A percentile compares a stretch with the other conserved stretches of the same genome.
These are phyloP conservation scores for Microsporum audouinii DNA, from an alignment of 2,329 filamentous ascomycete genomes.

Conservation along the genomic window DNA sequence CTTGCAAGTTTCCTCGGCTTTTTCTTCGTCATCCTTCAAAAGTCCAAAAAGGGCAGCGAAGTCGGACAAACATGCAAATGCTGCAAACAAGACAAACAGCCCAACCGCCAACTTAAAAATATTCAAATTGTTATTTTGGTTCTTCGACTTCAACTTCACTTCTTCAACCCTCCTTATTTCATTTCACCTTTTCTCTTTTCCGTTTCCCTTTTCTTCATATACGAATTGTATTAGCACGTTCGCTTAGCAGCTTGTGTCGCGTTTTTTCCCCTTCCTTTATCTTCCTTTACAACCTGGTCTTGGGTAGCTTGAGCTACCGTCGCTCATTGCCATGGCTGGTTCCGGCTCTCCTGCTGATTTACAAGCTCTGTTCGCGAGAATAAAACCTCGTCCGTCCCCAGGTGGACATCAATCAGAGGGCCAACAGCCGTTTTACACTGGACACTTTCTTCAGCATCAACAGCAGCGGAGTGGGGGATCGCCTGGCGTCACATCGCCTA, in stretches of 20 bases:
- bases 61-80: background rate
- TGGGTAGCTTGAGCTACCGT: conserved; percentile 6
- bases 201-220: conserved; percentile 15
- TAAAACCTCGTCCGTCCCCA: conserved; percentile 32
- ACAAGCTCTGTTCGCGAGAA: conserved; percentile 37
- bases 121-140: conserved; percentile 1
- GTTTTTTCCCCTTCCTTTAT: conserved; percentile 11
- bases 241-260: conserved; percentile 4
- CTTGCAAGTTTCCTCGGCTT: background rate
- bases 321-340: conserved; percentile 2
- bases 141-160: conserved; percentile 10
- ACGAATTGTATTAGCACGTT: conserved; percentile 9
- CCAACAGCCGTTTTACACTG: conserved; percentile 13
- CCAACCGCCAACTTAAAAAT: background rate
- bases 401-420: conserved; percentile 18
- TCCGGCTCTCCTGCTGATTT: conserved; percentile 30
- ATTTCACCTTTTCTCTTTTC: conserved; percentile 14
- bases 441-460: conserved; percentile 21
- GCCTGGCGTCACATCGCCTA: conserved; percentile 24
- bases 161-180: conserved; percentile 15
- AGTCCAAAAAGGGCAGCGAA: background rate
- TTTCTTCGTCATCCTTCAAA: background rate
- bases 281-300: conserved; percentile 9
- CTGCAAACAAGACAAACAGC: conserved; percentile 9
- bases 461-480: conserved; percentile 24